Base-by-base conservation (phyloP, 2,329 filamentous ascomycete species). In the Lachnellula willkommii region DNA sequence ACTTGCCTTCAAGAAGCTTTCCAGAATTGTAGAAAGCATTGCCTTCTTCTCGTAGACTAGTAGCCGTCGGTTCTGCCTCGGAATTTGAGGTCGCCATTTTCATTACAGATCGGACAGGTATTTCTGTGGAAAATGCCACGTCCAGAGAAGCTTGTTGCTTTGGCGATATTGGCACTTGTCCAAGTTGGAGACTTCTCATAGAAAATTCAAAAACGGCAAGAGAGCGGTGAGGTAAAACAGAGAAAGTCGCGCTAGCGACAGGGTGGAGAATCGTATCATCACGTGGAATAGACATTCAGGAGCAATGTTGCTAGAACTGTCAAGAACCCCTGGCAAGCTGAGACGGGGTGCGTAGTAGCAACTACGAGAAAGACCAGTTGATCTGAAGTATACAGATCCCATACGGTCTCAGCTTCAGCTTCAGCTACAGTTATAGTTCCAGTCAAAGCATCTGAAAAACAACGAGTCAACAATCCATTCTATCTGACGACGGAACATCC, bases 11-110 rank as follows among this genome's bases (percentile, higher is more conserved):
- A 7, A 43, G 8, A 1, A 56, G 5, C 26, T 56, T 32, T 24
- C 54, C 54, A 4, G 17, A 22, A 22, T 56, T 56, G 24, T 56
- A 56, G 5, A 49, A 17, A 5, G 50, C 50, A 45, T 56, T 56
- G 15, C 50, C 54, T 36, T 52, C 54, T 37, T 56, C 54, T 17
- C 54, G 43, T 14, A 56, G 48, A 14, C 15, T 17, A 40, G 37
- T 40, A 12, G 37, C 37, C 37, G 37, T 17, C 15, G 15, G 37
- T 9, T 17, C 37, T 7, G 8, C 14, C 37, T 40, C 17, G 2
- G n/a, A 4, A 40, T 17, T 40, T 17, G 37, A 40, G n/a, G 37
- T n/a, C 15, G 5, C 37, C 15, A 40, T 7, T n/a, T n/a, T n/a
- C 17, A 12, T 17, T 17, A 4, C 8, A 9, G 28, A 32, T 40